Evolutionary conservation across 2,329 filamentous ascomycete species (phyloP), one percentile per base, ranked within the genome.

Genomic region (Ciborinia camelliae): DNA sequence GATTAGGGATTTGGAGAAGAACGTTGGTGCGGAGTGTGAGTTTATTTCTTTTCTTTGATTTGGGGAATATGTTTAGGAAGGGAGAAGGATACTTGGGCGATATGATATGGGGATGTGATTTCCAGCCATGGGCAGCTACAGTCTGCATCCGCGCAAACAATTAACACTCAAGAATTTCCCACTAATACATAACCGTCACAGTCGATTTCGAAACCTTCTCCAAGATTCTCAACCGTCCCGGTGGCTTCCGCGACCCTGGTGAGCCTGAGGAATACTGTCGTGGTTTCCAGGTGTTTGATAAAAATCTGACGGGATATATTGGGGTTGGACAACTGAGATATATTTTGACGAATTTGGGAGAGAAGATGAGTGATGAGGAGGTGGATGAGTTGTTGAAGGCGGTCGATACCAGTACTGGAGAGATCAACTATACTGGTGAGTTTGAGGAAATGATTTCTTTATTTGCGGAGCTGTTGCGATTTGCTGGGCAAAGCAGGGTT

Each of bases 311-410:
- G 67, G 95, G 95, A 61, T 97, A 93, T 79, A 98, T 99, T 77
- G 95, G 94, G 64, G 94, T 98, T 70, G 95, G 95, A 65, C 95
- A 99, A 81, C 86, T 99, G 78, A 91, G 96, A 80, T 99, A 99
- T 81, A 94, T 99, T 77, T 81, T 99, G 75, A 99, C 95, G 65
- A 98, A 98, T 77, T 81, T 99, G 73, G 95, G 95, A 74, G 95
- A 99, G 88, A 98, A 98, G 85, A 97, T 99, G 92, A 91, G 90
- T 68, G 94, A 99, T 74, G 95, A 98, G 69, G 95, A 99, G 83
- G 95, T 99, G 57, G 94, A 98, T 78, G 95, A 99, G 84, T 85
- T 99, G 76, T 88, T 99, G 78, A 99, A 98, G 88, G 92, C 93
- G 0, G 94, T 98, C 70, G 95, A 99, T 77, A 96, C 93, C 67